Base-by-base conservation (phyloP, 768 basidiomycete genomes). In the Pleurotus cornucopiae region DNA sequence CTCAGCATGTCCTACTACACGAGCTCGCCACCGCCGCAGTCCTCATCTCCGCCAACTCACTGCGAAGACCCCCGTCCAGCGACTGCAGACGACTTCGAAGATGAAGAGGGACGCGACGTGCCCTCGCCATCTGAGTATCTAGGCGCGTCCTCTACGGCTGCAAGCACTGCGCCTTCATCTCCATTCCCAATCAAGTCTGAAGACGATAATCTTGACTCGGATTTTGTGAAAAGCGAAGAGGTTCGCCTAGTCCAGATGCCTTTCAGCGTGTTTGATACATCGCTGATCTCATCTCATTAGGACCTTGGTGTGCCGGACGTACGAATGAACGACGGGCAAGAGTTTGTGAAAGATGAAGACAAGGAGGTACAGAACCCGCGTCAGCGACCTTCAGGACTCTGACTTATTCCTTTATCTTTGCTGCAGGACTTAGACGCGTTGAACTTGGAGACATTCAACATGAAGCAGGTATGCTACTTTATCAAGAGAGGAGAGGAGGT, bases 91-190 rank as follows among this genome's bases (percentile, higher is more conserved):
- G 20, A 20, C 20, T 20, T 20, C 20, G 20, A 20, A 20, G 30
- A 43, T 2, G 41, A 20, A 2, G 20, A 16, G 16, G 16, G 16
- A n/a, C 14, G 41, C 41, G 41, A 44, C 14, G n/a, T 16, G 9
- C 41, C 41, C 2, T 44, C 9, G 41, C 41, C 20, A 6, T 44
- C 41, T 3, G 41, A 44, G 41, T 44, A 16, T 5, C 1, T 16
- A 5, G 40, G 40, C 12, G 13, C 40, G 13, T 57, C 55, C 14
- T 56, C 54, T 11, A 58, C 49, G 18, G 54, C 62, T 0, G 46
- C 62, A 6, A 63, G 62, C 47, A 62, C 62, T 16, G 57, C 47
- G 5, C n/a, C 62, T 37, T 60, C 62, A n/a, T 58, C 60, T 16
- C 62, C 62, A 0, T 46, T 51, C 3, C 56, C 60, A 2, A 34